phyloP scores from a whole-genome alignment of 1,284 basidiomycete genomes.

The Trichosporon sp. region DNA sequence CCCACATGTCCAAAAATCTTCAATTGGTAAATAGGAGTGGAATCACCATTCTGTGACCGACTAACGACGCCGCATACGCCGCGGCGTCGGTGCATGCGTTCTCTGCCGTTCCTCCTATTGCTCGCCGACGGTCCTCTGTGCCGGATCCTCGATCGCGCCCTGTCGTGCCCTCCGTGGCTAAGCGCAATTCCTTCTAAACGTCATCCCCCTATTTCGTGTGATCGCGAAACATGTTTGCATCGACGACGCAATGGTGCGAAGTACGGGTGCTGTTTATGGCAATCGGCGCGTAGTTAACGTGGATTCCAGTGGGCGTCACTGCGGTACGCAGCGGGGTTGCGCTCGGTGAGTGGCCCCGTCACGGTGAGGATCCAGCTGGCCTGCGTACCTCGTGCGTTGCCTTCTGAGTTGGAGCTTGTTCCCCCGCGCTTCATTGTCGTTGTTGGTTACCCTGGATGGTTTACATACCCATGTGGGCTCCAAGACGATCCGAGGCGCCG shows the following conservation, averaged over 20 bases:
- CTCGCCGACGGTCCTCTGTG: neutral
- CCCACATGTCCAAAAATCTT: neutral
- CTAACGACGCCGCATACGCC: neutral
- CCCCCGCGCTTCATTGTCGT: neutral
- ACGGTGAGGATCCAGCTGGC: neutral
- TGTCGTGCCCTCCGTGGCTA: neutral
- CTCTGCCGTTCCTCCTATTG: neutral
- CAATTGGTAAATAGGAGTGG: conserved; percentile 3
- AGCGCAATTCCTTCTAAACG: neutral
- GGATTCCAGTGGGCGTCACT: conserved; percentile 2
- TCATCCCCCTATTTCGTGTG: neutral
- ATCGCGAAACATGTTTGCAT: neutral
- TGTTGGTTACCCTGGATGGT: neutral
- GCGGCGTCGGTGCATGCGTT: neutral
- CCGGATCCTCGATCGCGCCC: neutral
- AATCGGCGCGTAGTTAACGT: neutral
- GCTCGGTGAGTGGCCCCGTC: neutral
- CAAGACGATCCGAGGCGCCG: neutral
- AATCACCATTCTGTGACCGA: neutral
- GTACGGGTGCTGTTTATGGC: neutral
- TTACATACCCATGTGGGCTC: neutral
- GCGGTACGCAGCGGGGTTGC: conserved; percentile 8
- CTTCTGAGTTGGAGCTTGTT: neutral
- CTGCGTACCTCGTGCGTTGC: neutral
- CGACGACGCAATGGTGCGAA: neutral